These are phyloP conservation scores for Pythium brachiatum DNA, from an alignment of 352 stramenopile genomes.

Conservation along the genomic window DNA sequence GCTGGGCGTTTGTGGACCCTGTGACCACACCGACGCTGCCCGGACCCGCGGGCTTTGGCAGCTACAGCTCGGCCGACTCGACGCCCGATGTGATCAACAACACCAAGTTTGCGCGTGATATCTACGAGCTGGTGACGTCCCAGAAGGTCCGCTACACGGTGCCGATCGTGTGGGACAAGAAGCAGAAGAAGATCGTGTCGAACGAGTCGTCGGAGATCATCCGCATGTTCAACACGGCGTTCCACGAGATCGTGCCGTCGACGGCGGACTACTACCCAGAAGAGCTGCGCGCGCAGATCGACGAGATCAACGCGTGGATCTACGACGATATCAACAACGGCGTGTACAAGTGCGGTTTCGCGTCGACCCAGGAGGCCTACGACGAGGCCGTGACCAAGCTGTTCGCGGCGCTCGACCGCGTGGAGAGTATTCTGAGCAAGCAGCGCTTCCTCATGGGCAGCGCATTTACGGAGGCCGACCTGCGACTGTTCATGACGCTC, in stretches of 20 bases:
- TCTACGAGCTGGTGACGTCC: constrained; percentile 79
- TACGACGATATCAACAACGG: constrained; percentile 93
- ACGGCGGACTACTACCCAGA: constrained; percentile 79
- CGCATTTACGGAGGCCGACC: constrained; percentile 70
- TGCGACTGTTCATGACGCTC: constrained; percentile 80
- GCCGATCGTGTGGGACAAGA: constrained; percentile 90
- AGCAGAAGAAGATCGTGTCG: constrained; percentile 89
- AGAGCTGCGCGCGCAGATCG: constrained; percentile 77
- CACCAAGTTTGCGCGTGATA: constrained; percentile 59
- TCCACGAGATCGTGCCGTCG: constrained; percentile 67
- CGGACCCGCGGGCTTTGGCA: constrained; percentile 54
- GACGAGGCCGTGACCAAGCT: constrained; percentile 71
- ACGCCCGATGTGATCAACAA: constrained; percentile 69
- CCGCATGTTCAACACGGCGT: constrained; percentile 87
- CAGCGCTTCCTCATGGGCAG: constrained; percentile 67
- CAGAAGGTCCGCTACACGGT: constrained; percentile 86
- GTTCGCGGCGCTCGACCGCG: constrained; percentile 65
- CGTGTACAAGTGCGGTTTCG: constrained; percentile 92
- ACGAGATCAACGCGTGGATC: constrained; percentile 91
- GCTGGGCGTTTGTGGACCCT: constrained; percentile 80
- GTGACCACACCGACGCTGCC: constrained; percentile 56
- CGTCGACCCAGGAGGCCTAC: constrained; percentile 86
- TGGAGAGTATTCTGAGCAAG: constrained; percentile 65
- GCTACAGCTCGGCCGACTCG: constrained; percentile 68
- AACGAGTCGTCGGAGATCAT: constrained; percentile 96